Conservation (phyloP, 2,329 filamentous ascomycete species). For the Fusarium tanahbumbuense region DNA sequence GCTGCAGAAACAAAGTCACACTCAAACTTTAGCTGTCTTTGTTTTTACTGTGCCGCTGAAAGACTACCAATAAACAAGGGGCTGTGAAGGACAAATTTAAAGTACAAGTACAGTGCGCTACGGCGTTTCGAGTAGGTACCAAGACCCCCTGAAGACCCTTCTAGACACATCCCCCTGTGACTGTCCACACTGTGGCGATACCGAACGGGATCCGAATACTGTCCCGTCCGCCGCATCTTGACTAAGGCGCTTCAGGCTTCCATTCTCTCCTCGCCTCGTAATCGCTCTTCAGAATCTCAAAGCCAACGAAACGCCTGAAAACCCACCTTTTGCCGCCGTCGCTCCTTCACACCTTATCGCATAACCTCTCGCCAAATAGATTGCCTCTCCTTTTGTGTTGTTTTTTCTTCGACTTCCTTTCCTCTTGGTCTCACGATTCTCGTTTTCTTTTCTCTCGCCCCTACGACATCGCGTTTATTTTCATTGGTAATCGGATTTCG, state of each 20-base stretch:
- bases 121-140: background rate
- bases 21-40: background rate
- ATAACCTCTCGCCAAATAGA: slow-evolving; percentile 16
- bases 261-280: slow-evolving; percentile 37
- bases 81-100: background rate
- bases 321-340: slow-evolving; percentile 25
- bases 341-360: slow-evolving; percentile 37
- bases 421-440: background rate
- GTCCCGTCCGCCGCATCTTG: slow-evolving; percentile 16
- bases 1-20: background rate
- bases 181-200: slow-evolving; percentile 31
- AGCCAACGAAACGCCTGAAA: slow-evolving; percentile 18
- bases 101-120: slow-evolving; percentile 26
- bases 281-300: slow-evolving; percentile 18
- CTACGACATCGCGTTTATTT: slow-evolving; percentile 22
- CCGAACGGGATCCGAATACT: slow-evolving; percentile 21
- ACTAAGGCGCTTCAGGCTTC: slow-evolving; percentile 19
- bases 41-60: background rate
- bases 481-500: slow-evolving; percentile 25
- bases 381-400: slow-evolving; percentile 21
- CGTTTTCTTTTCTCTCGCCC: background rate
- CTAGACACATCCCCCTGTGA: slow-evolving; percentile 4
- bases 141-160: slow-evolving; percentile 3
- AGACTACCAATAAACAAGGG: slow-evolving; percentile 1
- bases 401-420: background rate